Base-by-base conservation (phyloP, 2,329 filamentous ascomycete genomes). In the Boeremia exigua region DNA sequence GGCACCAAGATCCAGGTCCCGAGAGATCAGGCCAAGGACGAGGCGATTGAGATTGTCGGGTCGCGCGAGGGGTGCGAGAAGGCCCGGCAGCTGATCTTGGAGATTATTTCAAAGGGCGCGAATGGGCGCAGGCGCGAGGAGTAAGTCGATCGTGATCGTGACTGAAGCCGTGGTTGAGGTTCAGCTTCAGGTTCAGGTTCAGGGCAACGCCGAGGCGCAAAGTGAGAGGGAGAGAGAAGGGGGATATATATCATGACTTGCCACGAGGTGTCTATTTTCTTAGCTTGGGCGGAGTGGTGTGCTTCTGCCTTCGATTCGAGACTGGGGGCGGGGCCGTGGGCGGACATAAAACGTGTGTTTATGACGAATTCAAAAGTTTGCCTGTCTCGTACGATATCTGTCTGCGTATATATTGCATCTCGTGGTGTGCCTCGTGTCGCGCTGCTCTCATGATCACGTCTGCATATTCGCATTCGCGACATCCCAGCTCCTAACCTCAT, bases 1-100 rank as follows among this genome's bases (percentile, higher is more conserved):
- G 91, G 90, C 51, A 97, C 93, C 78, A 92, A 90, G 79, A 96
- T 99, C 73, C 92, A 93, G 62, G 94, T 99, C 36, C 95, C 95
- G 19, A 88, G 91, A 63, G 88, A 91, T 69, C 90, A 96, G 76
- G 81, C 81, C 44, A 78, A 80, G 65, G 84, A 82, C 19, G 93
- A 97, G 76, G 91, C 94, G 4, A 97, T 99, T 73, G 92, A 96
- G 80, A 90, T 99, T 68, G 82, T 89, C 32, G 95, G 95, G 34
- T 85, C 83, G 51, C 85, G 85, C 70, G 89, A 92, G 14, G 92
- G 91, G 11, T 86, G 96, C 33, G 91, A 97, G 77, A 84, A 90
- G 75, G 95, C 95, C 45, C 92, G 89, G 79, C 88, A 96, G 56
- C 82, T 96, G 73, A 97, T 99, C 59, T 79, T 99, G 59, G 87